Evolutionary conservation across 2,329 filamentous ascomycete species (phyloP).

Genomic region (Penicillium glabrum): DNA sequence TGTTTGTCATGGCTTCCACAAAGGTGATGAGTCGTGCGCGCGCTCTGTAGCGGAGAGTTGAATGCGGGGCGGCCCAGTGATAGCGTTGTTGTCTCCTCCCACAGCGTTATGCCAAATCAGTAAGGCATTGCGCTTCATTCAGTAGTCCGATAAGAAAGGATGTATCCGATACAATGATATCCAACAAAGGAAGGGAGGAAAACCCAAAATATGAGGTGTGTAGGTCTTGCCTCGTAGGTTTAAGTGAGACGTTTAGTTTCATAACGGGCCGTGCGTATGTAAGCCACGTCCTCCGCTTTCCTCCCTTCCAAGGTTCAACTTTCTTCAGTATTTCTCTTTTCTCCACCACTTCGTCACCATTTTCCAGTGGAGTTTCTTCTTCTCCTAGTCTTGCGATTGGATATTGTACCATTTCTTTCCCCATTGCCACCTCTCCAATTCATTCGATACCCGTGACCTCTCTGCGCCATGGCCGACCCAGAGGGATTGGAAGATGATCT

Average conservation of each 20-base stretch:
- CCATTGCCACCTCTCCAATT: conserved; percentile 1
- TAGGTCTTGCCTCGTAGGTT: neutral
- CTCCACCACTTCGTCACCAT: conserved; percentile 1
- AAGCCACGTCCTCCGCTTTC: conserved; percentile 21
- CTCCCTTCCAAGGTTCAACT: conserved; percentile 13
- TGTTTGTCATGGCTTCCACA: conserved; percentile 34
- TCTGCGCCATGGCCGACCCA: conserved; percentile 67
- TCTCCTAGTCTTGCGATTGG: neutral
- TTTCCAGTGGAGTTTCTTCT: neutral
- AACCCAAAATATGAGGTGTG: neutral
- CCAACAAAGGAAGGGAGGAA: neutral
- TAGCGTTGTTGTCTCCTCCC: conserved; percentile 11
- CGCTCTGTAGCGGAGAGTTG: conserved; percentile 15
- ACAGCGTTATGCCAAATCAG: conserved; percentile 8
- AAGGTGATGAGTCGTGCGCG: conserved; percentile 10
- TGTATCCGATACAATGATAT: neutral
- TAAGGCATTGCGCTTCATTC: conserved; percentile 5
- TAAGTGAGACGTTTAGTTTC: neutral
- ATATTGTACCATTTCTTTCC: neutral
- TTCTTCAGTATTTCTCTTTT: conserved; percentile 9
- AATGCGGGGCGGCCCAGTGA: conserved; percentile 22
- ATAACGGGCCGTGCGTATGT: conserved; percentile 13
- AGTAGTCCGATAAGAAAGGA: neutral
- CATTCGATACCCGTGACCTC: neutral
- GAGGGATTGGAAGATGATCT: conserved; percentile 90